phyloP scores from a whole-genome alignment of 495 filamentous ascomycete genomes.

The Xylaria grammica region DNA sequence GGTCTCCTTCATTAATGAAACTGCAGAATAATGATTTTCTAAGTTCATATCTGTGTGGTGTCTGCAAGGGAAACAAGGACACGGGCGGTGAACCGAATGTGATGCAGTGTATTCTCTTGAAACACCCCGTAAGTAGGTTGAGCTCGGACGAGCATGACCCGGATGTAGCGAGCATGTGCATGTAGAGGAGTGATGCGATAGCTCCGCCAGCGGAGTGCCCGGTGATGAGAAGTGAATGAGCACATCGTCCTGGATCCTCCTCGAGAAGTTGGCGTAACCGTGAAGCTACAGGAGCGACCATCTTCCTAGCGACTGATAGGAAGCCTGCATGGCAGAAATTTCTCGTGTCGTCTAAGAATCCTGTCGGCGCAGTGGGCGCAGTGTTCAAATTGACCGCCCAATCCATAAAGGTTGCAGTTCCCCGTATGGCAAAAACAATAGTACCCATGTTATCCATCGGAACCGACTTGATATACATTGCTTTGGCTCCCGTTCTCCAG shows the following conservation, averaged over 20 bases:
- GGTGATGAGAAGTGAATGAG: slow-evolving; percentile 76
- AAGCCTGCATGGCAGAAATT: slow-evolving; percentile 83
- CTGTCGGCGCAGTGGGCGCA: slow-evolving; percentile 62
- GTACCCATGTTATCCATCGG: slow-evolving; percentile 76
- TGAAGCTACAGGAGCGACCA: slow-evolving; percentile 72
- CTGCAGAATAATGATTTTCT: slow-evolving; percentile 72
- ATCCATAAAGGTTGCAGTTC: slow-evolving; percentile 78
- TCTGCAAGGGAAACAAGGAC: slow-evolving; percentile 68
- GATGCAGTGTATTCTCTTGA: slow-evolving; percentile 79
- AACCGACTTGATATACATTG: slow-evolving; percentile 80
- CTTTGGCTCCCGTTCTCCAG: slow-evolving; percentile 75
- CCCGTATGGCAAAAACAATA: slow-evolving; percentile 80
- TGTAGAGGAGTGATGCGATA: slow-evolving; percentile 75
- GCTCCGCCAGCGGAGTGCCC: slow-evolving; percentile 86
- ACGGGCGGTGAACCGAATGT: slow-evolving; percentile 83
- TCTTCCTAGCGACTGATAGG: slow-evolving; percentile 72
- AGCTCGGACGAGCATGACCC: slow-evolving; percentile 65
- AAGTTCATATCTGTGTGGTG: slow-evolving; percentile 52
- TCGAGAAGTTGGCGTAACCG: slow-evolving; percentile 69
- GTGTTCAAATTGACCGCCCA: slow-evolving; percentile 81
- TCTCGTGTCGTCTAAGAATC: slow-evolving; percentile 74
- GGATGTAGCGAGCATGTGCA: slow-evolving; percentile 72
- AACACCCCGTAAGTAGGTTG: slow-evolving; percentile 66
- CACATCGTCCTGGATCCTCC: slow-evolving; percentile 68
- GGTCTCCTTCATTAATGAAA: slow-evolving; percentile 86